Evolutionary conservation across 164 flowering plant genomes (phyloP).

Genomic region (Umbellularia californica): DNA sequence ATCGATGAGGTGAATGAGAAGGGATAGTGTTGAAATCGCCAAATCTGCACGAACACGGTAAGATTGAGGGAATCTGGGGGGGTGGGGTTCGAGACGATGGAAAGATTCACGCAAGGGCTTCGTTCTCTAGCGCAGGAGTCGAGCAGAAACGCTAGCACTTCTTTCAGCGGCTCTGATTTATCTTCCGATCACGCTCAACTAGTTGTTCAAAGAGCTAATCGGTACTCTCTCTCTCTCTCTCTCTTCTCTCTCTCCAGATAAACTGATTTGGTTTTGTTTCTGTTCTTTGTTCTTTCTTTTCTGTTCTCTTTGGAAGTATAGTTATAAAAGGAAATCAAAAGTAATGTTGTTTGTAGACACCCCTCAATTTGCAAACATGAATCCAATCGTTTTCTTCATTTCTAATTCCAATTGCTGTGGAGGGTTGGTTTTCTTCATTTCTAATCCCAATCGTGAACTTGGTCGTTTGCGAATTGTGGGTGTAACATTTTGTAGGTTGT

Average conservation of each 20-base stretch:
- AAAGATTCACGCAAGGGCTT: slow-evolving; percentile 5
- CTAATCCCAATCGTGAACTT: too few relatives aligned
- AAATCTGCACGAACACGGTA: too few relatives aligned
- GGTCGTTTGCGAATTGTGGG: too few relatives aligned
- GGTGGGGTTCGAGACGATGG: not conserved
- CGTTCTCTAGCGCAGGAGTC: slow-evolving; percentile 10
- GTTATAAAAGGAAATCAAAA: too few relatives aligned
- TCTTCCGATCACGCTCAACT: slow-evolving; percentile 6
- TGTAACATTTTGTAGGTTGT: not conserved
- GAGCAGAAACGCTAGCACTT: not conserved
- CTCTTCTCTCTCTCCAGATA: not conserved
- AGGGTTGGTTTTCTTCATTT: too few relatives aligned
- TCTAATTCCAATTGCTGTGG: too few relatives aligned
- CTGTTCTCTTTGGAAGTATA: not conserved
- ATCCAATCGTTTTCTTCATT: too few relatives aligned
- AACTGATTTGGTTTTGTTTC: not conserved
- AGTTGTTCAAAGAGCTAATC: slow-evolving; percentile 3
- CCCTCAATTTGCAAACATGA: too few relatives aligned
- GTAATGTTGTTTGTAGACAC: too few relatives aligned
- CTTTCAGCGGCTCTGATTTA: not conserved
- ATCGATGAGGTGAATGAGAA: too few relatives aligned
- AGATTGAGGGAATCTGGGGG: too few relatives aligned
- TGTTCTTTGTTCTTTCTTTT: not conserved
- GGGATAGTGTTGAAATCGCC: too few relatives aligned
- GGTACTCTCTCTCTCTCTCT: not conserved